These are phyloP conservation scores for Pisolithus thermaeus DNA, from an alignment of 1,284 basidiomycete genomes.

Conservation along the genomic window DNA sequence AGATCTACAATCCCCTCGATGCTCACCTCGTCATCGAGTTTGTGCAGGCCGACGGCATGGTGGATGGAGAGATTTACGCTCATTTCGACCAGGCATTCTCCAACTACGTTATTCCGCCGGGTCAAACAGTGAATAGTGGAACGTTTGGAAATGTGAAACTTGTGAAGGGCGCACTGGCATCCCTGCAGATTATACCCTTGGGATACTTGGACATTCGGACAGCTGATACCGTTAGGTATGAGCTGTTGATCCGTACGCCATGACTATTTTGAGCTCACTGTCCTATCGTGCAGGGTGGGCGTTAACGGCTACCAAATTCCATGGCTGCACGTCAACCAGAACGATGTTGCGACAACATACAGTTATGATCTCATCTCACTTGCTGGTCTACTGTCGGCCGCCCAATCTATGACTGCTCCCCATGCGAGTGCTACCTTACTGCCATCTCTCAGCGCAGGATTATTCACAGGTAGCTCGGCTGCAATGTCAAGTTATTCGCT, in stretches of 20 bases:
- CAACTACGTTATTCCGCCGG: slow-evolving; percentile 50
- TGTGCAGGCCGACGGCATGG: slow-evolving; percentile 46
- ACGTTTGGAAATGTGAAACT: slow-evolving; percentile 50
- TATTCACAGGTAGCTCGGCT: background rate
- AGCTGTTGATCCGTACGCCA: background rate
- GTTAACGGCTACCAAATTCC: slow-evolving; percentile 49
- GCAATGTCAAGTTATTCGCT: background rate
- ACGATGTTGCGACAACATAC: slow-evolving; percentile 42
- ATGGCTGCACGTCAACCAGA: slow-evolving; percentile 50
- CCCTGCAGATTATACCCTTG: slow-evolving; percentile 51
- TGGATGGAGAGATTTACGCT: slow-evolving; percentile 50
- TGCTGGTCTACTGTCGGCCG: slow-evolving; percentile 15
- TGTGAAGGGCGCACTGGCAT: slow-evolving; percentile 47
- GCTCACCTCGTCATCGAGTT: slow-evolving; percentile 49
- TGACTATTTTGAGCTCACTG: background rate
- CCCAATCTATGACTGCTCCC: slow-evolving; percentile 10
- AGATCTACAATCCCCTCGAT: slow-evolving; percentile 55
- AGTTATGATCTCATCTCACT: slow-evolving; percentile 15
- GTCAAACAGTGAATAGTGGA: slow-evolving; percentile 52
- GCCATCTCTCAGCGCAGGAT: background rate
- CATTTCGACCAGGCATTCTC: slow-evolving; percentile 51
- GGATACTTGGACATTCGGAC: slow-evolving; percentile 48
- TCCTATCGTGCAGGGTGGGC: slow-evolving; percentile 31
- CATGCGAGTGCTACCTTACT: background rate
- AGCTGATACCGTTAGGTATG: slow-evolving; percentile 40